A percentile compares a stretch with the other conserved stretches of the same genome.
Evolutionary conservation across 306 rosid species (phyloP).

Genomic region (Cucumis melo): DNA sequence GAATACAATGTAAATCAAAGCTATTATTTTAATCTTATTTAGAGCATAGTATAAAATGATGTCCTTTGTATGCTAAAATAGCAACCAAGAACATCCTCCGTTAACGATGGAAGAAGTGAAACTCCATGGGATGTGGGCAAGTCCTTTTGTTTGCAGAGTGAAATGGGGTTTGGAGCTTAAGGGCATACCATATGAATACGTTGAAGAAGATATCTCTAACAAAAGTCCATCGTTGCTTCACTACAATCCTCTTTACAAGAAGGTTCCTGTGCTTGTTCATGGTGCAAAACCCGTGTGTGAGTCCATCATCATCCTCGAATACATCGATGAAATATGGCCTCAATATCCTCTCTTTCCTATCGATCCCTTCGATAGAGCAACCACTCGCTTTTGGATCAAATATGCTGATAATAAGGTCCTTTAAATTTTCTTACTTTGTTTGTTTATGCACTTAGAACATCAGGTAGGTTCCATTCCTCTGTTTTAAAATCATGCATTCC

Average conservation of each 20-base stretch:
- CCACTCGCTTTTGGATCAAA: slow-evolving; percentile 19
- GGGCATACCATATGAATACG: slow-evolving; percentile 24
- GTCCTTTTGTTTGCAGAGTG: slow-evolving; percentile 26
- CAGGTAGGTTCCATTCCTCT: too few species aligned
- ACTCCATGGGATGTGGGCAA: slow-evolving; percentile 32
- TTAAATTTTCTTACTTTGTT: background rate
- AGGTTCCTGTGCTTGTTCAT: slow-evolving; percentile 37
- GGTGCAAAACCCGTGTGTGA: slow-evolving; percentile 25
- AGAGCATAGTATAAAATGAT: too few species aligned
- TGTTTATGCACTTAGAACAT: too few species aligned
- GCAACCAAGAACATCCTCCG: background rate
- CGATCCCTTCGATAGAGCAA: slow-evolving; percentile 15
- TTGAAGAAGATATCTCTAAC: slow-evolving; percentile 35
- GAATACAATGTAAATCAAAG: too few species aligned
- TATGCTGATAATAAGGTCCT: slow-evolving; percentile 15
- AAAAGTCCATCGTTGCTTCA: slow-evolving; percentile 23
- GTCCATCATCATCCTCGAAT: slow-evolving; percentile 32
- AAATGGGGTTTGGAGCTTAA: slow-evolving; percentile 38
- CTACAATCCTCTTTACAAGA: slow-evolving; percentile 30
- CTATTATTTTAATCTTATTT: too few species aligned
- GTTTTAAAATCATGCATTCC: too few species aligned
- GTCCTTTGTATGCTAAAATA: background rate
- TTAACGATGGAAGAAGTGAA: slow-evolving; percentile 38
- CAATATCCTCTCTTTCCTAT: slow-evolving; percentile 13
- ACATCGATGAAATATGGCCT: slow-evolving; percentile 29